Conservation (phyloP, 2,329 filamentous ascomycete species). For the Whalleya microplaca region DNA sequence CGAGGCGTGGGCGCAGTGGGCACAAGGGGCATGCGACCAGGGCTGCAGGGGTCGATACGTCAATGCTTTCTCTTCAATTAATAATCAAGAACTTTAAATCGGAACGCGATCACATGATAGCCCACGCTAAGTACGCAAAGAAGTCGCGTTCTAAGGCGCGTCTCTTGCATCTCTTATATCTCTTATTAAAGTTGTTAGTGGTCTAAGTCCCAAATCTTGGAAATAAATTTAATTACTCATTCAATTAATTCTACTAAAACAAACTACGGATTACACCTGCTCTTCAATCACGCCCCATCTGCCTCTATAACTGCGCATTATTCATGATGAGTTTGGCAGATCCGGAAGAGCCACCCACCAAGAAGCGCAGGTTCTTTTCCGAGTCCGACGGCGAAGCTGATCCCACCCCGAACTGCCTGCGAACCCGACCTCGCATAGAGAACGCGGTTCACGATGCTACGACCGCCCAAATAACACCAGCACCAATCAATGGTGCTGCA, state of each 20-base stretch:
- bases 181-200: background rate
- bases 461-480: slow-evolving; percentile 21
- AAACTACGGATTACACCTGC: background rate
- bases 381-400: slow-evolving; percentile 37
- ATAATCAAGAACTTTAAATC: slow-evolving; percentile 6
- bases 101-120: slow-evolving; percentile 46
- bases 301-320: slow-evolving; percentile 3
- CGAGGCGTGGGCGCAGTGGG: too few relatives aligned
- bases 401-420: slow-evolving; percentile 24
- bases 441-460: slow-evolving; percentile 26
- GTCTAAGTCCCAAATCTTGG: too few relatives aligned
- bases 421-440: slow-evolving; percentile 23
- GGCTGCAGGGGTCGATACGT: too few relatives aligned
- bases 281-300: background rate
- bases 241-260: background rate
- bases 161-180: background rate
- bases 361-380: slow-evolving; percentile 47
- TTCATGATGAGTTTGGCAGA: slow-evolving; percentile 44
- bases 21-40: too few relatives aligned
- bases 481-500: background rate
- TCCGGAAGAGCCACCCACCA: slow-evolving; percentile 40
- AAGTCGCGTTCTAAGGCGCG: slow-evolving; percentile 30
- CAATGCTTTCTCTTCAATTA: too few relatives aligned
- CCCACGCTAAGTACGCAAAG: slow-evolving; percentile 30
- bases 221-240: too few relatives aligned